Evolutionary conservation across 2,329 filamentous ascomycete genomes (phyloP).

Genomic region (Curvularia eragrostidis): DNA sequence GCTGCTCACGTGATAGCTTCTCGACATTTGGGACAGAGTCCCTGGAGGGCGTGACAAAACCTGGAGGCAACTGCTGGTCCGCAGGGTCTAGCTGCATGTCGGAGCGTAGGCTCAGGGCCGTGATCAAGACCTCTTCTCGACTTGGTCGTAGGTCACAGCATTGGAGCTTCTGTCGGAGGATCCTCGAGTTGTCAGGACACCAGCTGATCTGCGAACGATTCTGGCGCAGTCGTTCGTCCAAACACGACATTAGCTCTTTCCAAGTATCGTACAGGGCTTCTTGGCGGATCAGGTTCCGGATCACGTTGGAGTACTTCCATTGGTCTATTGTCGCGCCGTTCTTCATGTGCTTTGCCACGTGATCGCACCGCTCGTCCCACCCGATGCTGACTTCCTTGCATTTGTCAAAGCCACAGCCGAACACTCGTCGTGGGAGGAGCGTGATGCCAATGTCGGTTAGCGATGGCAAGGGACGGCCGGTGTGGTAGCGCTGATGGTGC

Average conservation of each 20-base stretch:
- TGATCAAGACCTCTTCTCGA: constrained; percentile 47
- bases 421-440: constrained; percentile 43
- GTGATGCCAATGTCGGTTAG: constrained; percentile 46
- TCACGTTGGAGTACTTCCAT: constrained; percentile 50
- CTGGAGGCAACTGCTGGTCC: constrained; percentile 40
- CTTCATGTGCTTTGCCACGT: constrained; percentile 50
- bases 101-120: constrained; percentile 45
- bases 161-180: constrained; percentile 47
- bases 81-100: constrained; percentile 40
- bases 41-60: constrained; percentile 45
- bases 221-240: constrained; percentile 44
- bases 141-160: constrained; percentile 48
- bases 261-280: constrained; percentile 47
- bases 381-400: constrained; percentile 50
- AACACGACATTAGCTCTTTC: constrained; percentile 45
- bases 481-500: constrained; percentile 48
- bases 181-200: constrained; percentile 47
- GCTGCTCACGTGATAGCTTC: constrained; percentile 42
- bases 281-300: constrained; percentile 48
- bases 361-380: constrained; percentile 50
- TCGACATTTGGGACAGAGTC: constrained; percentile 46
- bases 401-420: constrained; percentile 50
- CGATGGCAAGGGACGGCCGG: constrained; percentile 44
- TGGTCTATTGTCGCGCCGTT: constrained; percentile 44
- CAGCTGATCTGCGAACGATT: constrained; percentile 49